These are phyloP conservation scores for Kurtzmaniella quercitrusa DNA, from an alignment of 1,139 yeast species.

Conservation along the genomic window DNA sequence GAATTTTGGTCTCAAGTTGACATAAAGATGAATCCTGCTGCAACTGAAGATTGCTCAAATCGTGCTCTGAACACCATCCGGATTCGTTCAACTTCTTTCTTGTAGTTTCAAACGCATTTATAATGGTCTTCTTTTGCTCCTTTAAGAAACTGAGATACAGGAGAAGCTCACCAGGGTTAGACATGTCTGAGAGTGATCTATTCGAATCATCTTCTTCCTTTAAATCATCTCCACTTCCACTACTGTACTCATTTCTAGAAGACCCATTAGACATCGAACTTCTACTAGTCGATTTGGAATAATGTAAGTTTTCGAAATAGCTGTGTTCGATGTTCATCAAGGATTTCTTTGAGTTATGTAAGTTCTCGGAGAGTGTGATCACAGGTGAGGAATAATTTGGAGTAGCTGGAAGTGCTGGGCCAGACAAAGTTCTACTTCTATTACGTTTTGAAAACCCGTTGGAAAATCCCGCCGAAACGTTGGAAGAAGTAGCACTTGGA, in stretches of 20 bases:
- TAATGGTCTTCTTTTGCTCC: slow-evolving; percentile 27
- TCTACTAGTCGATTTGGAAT: slow-evolving; percentile 2
- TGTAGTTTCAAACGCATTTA: slow-evolving; percentile 35
- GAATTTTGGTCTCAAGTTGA: slow-evolving; percentile 31
- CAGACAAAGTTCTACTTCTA: slow-evolving; percentile 6
- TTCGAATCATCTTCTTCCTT: slow-evolving; percentile 2
- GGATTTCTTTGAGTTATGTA: slow-evolving; percentile 23
- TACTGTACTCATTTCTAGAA: slow-evolving; percentile 1
- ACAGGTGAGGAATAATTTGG: slow-evolving; percentile 38
- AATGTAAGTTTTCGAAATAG: slow-evolving; percentile 25
- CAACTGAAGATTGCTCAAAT: slow-evolving; percentile 36
- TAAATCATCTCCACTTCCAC: slow-evolving; percentile 1
- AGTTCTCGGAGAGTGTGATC: slow-evolving; percentile 38
- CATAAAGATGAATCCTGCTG: slow-evolving; percentile 30
- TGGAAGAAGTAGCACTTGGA: not conserved
- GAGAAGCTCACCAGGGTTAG: slow-evolving; percentile 27
- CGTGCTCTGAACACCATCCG: slow-evolving; percentile 46
- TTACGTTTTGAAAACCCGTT: slow-evolving; percentile 1
- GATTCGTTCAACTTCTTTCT: slow-evolving; percentile 29
- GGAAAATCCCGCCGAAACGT: not conserved
- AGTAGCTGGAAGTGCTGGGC: slow-evolving; percentile 20
- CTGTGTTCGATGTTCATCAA: slow-evolving; percentile 32
- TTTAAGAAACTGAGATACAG: slow-evolving; percentile 28
- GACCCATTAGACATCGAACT: slow-evolving; percentile 1
- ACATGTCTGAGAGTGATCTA: slow-evolving; percentile 22